phyloP scores from a whole-genome alignment of 805 yeast genomes.

The Candida arabinofermentans region DNA sequence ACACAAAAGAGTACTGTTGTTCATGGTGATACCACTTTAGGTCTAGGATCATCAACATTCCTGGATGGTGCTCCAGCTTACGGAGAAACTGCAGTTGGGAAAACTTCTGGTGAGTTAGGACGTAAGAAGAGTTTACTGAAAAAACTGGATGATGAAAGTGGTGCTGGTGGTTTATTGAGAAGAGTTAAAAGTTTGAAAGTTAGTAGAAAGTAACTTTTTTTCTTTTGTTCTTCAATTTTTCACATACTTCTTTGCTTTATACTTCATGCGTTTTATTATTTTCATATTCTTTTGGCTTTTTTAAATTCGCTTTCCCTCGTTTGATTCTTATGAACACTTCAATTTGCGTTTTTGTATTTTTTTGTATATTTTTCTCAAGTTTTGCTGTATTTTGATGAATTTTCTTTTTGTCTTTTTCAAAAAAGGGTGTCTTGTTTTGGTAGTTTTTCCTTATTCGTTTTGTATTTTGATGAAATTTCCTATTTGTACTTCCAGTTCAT shows the following conservation, averaged over 20 bases:
- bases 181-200: conserved; percentile 90
- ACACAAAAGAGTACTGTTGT: conserved; percentile 63
- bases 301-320: too few species aligned
- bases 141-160: conserved; percentile 20
- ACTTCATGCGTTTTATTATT: background rate
- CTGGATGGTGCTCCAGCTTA: conserved; percentile 93
- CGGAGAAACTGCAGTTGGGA: conserved; percentile 30
- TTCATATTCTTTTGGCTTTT: too few species aligned
- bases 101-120: conserved; percentile 50
- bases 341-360: too few species aligned
- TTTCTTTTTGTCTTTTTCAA: too few species aligned
- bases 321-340: too few species aligned
- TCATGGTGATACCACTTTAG: conserved; percentile 83
- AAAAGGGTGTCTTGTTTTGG: too few species aligned
- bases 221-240: background rate
- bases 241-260: background rate
- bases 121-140: conserved; percentile 80
- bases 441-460: too few species aligned
- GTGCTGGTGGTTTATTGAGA: conserved; percentile 52
- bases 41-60: conserved; percentile 89
- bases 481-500: too few species aligned
- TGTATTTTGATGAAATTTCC: too few species aligned
- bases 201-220: conserved; percentile 33
- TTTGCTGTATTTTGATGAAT: too few species aligned
- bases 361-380: too few species aligned